phyloP scores from a whole-genome alignment of 2,329 filamentous ascomycete genomes.

The Botryotinia globosa region DNA sequence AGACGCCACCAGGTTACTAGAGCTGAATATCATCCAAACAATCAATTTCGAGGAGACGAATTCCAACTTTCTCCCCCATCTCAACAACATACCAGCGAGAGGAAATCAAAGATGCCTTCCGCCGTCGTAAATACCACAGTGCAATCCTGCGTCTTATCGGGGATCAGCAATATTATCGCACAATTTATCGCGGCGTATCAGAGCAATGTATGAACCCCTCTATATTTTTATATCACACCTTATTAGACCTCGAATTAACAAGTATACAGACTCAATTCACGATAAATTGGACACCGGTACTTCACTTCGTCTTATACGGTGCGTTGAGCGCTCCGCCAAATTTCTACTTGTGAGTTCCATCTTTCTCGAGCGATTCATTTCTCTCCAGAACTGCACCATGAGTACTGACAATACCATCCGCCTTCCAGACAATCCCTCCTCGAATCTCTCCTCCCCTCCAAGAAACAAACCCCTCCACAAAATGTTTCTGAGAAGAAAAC shows the following conservation, averaged over 20 bases:
- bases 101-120: slow-evolving; percentile 13
- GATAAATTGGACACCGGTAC: slow-evolving; percentile 64
- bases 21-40: background rate
- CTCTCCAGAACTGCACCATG: background rate
- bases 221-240: background rate
- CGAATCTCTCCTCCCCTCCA: slow-evolving; percentile 70
- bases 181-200: slow-evolving; percentile 66
- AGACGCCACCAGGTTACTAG: background rate
- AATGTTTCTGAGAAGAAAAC: background rate
- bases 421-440: slow-evolving; percentile 64
- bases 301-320: slow-evolving; percentile 76
- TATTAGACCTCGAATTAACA: background rate
- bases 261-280: slow-evolving; percentile 52
- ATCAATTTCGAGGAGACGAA: background rate
- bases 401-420: background rate
- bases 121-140: slow-evolving; percentile 14
- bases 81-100: background rate
- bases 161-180: slow-evolving; percentile 52
- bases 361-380: background rate
- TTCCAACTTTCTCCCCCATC: background rate
- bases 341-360: slow-evolving; percentile 65
- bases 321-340: slow-evolving; percentile 76
- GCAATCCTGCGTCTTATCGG: slow-evolving; percentile 18
- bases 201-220: slow-evolving; percentile 24
- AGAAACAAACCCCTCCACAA: slow-evolving; percentile 30